Evolutionary conservation across 2,329 filamentous ascomycete genomes (phyloP).

Genomic region (Sodiomyces alkalinus): DNA sequence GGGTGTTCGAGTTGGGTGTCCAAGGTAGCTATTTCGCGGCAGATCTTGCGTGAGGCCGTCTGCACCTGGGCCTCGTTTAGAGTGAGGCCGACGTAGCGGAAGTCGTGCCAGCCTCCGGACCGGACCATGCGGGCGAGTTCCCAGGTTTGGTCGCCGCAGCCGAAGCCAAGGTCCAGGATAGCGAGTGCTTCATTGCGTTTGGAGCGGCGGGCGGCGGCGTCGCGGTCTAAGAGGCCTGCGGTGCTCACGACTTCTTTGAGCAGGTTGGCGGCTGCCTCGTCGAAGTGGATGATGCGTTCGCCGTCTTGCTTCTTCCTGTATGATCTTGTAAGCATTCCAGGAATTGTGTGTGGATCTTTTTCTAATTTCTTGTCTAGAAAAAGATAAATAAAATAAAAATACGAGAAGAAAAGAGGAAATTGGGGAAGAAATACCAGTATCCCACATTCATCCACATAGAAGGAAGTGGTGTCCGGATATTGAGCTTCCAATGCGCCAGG

Average conservation of each 20-base stretch:
- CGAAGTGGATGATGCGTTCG: slow-evolving; percentile 19
- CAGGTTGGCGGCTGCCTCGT: slow-evolving; percentile 31
- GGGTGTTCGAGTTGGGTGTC: too few species aligned
- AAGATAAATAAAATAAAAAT: not conserved
- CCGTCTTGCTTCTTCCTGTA: slow-evolving; percentile 16
- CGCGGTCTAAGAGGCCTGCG: slow-evolving; percentile 21
- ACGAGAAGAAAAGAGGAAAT: not conserved
- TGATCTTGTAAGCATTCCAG: not conserved
- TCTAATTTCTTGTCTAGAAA: too few species aligned
- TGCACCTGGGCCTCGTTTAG: slow-evolving; percentile 28
- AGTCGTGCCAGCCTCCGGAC: slow-evolving; percentile 10
- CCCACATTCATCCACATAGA: slow-evolving; percentile 53
- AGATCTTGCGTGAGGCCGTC: slow-evolving; percentile 16
- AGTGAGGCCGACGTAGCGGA: slow-evolving; percentile 38
- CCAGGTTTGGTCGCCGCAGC: slow-evolving; percentile 42
- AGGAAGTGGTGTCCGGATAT: slow-evolving; percentile 26
- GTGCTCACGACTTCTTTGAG: slow-evolving; percentile 28
- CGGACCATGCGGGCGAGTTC: slow-evolving; percentile 21
- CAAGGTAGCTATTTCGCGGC: slow-evolving; percentile 10
- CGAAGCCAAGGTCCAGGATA: slow-evolving; percentile 40
- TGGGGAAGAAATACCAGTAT: slow-evolving; percentile 32
- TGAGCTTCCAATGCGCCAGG: slow-evolving; percentile 40
- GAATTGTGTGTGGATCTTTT: too few species aligned
- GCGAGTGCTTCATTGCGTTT: slow-evolving; percentile 11
- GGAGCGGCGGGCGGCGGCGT: slow-evolving; percentile 1